Evolutionary conservation across 768 basidiomycete genomes (phyloP).

Genomic region (Scleroderma citrinum): DNA sequence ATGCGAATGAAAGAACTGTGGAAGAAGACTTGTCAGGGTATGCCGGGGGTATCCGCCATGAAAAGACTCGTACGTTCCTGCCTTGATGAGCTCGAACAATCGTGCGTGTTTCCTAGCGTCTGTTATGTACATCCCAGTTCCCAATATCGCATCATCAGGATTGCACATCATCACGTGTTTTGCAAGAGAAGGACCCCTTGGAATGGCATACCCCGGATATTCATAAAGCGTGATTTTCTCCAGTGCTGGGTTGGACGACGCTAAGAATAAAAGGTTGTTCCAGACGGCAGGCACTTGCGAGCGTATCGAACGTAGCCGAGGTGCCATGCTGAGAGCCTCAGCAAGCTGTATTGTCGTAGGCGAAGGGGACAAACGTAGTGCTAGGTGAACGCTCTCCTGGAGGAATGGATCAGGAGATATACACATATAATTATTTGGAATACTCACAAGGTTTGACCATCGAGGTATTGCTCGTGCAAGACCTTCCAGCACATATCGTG

Average conservation of each 20-base stretch:
- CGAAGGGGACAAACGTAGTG: conserved; percentile 49
- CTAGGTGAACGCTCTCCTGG: conserved; percentile 49
- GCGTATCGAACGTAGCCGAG: conserved; percentile 42
- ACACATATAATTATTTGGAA: background rate
- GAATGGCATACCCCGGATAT: conserved; percentile 16
- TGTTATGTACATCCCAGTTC: conserved; percentile 51
- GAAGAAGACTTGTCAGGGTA: background rate
- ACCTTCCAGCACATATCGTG: conserved; percentile 38
- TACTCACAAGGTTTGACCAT: conserved; percentile 47
- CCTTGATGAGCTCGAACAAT: conserved; percentile 47
- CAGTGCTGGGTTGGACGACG: conserved; percentile 44
- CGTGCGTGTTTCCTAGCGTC: conserved; percentile 48
- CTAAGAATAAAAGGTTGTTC: conserved; percentile 47
- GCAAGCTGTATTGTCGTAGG: conserved; percentile 23
- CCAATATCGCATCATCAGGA: conserved; percentile 32
- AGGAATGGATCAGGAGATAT: background rate
- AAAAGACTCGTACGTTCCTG: conserved; percentile 43
- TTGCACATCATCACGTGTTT: conserved; percentile 9
- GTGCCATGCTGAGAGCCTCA: conserved; percentile 34
- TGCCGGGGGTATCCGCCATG: conserved; percentile 4
- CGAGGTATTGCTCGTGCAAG: conserved; percentile 38
- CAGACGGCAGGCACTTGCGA: conserved; percentile 55
- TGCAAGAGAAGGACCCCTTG: conserved; percentile 1
- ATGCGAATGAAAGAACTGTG: conserved; percentile 31
- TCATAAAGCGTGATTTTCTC: conserved; percentile 38